Conservation (phyloP, 805 yeast species). For the Hanseniaspora vineae region DNA sequence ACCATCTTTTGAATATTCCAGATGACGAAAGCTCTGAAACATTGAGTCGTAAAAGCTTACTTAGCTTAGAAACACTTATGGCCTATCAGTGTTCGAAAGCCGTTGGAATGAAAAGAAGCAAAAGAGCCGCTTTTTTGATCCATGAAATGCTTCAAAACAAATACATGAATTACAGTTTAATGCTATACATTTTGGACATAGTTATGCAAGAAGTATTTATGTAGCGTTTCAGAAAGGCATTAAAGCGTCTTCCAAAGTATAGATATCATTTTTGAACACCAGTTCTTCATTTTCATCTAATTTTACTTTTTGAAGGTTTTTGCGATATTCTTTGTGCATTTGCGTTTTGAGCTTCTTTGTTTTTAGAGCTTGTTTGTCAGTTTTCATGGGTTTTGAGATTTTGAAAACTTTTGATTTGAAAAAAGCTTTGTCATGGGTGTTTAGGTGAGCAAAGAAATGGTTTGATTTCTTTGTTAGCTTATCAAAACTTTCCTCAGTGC, state of each 20-base stretch:
- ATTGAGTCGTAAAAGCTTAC: constrained; percentile 25
- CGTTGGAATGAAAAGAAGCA: constrained; percentile 57
- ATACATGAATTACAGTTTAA: constrained; percentile 49
- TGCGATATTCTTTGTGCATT: background rate
- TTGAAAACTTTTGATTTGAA: background rate
- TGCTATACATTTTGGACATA: constrained; percentile 47
- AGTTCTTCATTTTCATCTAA: background rate
- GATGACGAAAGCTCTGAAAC: constrained; percentile 34
- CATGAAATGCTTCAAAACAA: constrained; percentile 67
- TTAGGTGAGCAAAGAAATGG: background rate
- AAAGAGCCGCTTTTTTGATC: constrained; percentile 44
- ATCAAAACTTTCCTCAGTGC: background rate
- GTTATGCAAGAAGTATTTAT: constrained; percentile 29
- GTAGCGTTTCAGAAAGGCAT: background rate
- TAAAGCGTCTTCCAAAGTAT: background rate
- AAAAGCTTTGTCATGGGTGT: background rate
- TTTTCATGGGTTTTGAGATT: background rate
- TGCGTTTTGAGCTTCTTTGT: background rate
- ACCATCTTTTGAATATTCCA: constrained; percentile 33
- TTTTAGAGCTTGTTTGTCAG: background rate
- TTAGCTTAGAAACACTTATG: constrained; percentile 43
- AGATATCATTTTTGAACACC: background rate
- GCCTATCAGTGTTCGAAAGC: constrained; percentile 56
- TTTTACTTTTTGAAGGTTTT: background rate
- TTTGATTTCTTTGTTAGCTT: background rate